phyloP scores from a whole-genome alignment of 1,284 basidiomycete species.

The Ganoderma meredithae region DNA sequence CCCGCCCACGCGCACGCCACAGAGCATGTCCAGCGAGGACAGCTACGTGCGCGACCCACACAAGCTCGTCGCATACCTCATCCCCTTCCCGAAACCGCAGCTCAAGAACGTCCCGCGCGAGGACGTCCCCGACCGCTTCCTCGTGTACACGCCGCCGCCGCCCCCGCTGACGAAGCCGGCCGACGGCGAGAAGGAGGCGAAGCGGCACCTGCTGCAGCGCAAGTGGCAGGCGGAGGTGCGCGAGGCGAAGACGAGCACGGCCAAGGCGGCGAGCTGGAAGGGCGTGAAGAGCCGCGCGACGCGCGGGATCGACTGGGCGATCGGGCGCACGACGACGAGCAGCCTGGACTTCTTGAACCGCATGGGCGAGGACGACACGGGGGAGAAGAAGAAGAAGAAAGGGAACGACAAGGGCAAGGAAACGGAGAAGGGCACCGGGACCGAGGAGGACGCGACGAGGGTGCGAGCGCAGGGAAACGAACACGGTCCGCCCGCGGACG shows the following conservation, averaged over 20 bases:
- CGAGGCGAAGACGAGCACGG: conserved; percentile 10
- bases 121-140: conserved; percentile 5
- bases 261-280: conserved; percentile 10
- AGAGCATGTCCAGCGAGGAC: background rate
- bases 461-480: background rate
- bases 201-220: conserved; percentile 7
- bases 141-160: conserved; percentile 5
- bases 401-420: background rate
- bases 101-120: background rate
- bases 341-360: conserved; percentile 4
- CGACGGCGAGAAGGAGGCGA: conserved; percentile 12
- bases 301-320: conserved; percentile 9
- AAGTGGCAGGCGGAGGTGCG: conserved; percentile 13
- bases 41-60: conserved; percentile 10
- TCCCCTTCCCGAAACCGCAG: conserved; percentile 4
- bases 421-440: background rate
- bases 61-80: conserved; percentile 10
- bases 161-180: conserved; percentile 6
- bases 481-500: background rate
- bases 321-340: conserved; percentile 7
- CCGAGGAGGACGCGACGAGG: background rate
- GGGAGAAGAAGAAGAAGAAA: background rate
- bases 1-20: background rate
- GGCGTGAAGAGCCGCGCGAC: conserved; percentile 9
- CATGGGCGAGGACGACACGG: background rate